A percentile compares a stretch with the other conserved stretches of the same genome.
Conservation (phyloP, 192 early-diverging fungal species). For the Entomortierella beljakovae region DNA sequence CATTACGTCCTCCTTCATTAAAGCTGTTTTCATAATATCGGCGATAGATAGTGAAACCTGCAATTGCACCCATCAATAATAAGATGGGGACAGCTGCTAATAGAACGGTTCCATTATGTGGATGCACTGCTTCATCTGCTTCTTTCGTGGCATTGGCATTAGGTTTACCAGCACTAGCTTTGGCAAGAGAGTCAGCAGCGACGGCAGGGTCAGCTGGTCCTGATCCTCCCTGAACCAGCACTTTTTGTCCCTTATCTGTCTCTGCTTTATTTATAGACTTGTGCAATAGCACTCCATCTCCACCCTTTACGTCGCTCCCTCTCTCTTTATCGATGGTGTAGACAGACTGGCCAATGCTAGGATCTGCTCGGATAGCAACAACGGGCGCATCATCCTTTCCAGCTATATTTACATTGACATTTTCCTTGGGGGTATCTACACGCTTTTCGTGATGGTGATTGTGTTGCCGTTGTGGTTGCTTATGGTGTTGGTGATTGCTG, state of each 20-base stretch:
- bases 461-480: not conserved
- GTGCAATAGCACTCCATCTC: not conserved
- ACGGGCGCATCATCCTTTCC: not conserved
- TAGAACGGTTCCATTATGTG: constrained; percentile 18
- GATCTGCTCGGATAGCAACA: constrained; percentile 11
- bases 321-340: constrained; percentile 11
- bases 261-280: constrained; percentile 13
- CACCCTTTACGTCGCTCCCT: not conserved
- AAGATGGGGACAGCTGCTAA: constrained; percentile 32
- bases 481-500: constrained; percentile 15
- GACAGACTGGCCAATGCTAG: not conserved
- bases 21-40: constrained; percentile 37
- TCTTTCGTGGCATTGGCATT: not conserved
- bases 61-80: constrained; percentile 41
- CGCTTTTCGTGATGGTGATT: not conserved
- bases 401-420: not conserved
- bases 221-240: constrained; percentile 16
- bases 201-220: not conserved
- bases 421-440: no score
- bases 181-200: not conserved
- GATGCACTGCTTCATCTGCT: not conserved
- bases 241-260: constrained; percentile 1
- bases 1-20: constrained; percentile 29
- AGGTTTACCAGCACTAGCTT: constrained; percentile 28
- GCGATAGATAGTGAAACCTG: constrained; percentile 37